Base-by-base conservation (phyloP, 805 yeast species). In the Wickerhamomyces alni region DNA sequence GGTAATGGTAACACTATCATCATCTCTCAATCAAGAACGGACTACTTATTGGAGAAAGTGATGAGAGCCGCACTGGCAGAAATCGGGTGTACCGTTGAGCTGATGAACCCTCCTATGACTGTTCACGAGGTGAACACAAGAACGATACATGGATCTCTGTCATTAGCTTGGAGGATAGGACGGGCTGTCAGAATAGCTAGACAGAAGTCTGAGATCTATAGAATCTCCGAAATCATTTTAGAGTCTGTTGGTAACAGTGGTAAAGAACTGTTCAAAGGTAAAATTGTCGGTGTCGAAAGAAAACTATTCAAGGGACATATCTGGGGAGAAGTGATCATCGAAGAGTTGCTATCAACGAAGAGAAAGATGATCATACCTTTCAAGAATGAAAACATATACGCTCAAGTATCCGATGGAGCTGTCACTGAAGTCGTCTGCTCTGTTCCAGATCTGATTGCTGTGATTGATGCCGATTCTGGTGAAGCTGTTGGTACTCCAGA, bases 401-500 rank as follows among this genome's bases (percentile, higher is more conserved):
- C 67, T 21, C 55, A 54, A 37, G 19, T 58, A 17, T 42, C 51
- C 30, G 47, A 47, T 22, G 50, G 24, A 21, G 9, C 24, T 9
- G 9, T 7, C 9, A 7, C 9, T 21, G 24, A 58, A 37, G 50
- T 60, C n/a, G 58, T 67, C 10, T 58, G 66, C 38, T 57, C 70
- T 5, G 74, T 69, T 30, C 75, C 75, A n/a, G 75, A 70, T 46
- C 45, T 70, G 38, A 67, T 70, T 43, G 46, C 72, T 2, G 70
- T 70, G 8, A 47, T 62, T 36, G 71, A 69, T 47, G 51, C 61
- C 8, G 69, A 66, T 30, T 54, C 63, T 25, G 74, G 74, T 28
- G 72, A 66, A 40, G 73, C 73, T 12, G 63, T 69, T 10, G 74
- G 74, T 8, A 69, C 73, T 2, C 71, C 67, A n/a, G 75, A 70